Base-by-base conservation (phyloP, 352 stramenopile genomes). In the Phytophthora citricola region DNA sequence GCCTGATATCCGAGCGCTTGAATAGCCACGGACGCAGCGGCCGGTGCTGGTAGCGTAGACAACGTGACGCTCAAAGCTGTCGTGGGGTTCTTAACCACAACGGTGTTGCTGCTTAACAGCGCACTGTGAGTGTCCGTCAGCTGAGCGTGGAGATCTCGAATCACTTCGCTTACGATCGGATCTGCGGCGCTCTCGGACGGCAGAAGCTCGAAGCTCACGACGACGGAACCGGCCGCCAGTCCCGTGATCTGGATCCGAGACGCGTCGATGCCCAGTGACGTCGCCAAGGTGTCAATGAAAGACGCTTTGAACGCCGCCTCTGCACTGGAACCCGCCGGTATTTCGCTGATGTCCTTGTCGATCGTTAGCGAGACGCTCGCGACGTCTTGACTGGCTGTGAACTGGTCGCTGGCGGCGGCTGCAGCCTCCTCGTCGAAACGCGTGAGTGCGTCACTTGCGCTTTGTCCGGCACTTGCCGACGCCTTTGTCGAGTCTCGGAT, bases 161-260 rank as follows among this genome's bases (percentile, higher is more conserved):
- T 26, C 2, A 76, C 44, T 34, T 93, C 81, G 10, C 54, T 57
- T n/a, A 86, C 81, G 2, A 85, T 71, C 8, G 67, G 60, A 31
- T 91, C 81, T 0, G 71, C 85, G 10, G 75, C 41, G 27, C 76
- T 85, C 12, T 80, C 52, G 0, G 81, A 90, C 4, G 83, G 58
- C 14, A 87, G 22, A 14, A 93, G 53, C 39, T 82, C 54, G 53
- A 93, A 93, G 5, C 81, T 78, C 10, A 93, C 85, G 34, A 92
- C 70, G 4, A 93, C 79, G 0, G 83, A 93, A 5, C 85, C 85
- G 32, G 77, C 68, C 15, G 77, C 47, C 1, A 93, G 31, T 9
- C 68, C 73, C 2, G 75, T 66, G 32, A 93, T 89, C 29, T 79
- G 65, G 22, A 93, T 81, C 5, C 83, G 69, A 22, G 82, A 69